Percentiles rank a stretch among this genome's conserved stretches.
Evolutionary conservation across 768 basidiomycete species (phyloP).

Genomic region (Leccinum sublutescens): DNA sequence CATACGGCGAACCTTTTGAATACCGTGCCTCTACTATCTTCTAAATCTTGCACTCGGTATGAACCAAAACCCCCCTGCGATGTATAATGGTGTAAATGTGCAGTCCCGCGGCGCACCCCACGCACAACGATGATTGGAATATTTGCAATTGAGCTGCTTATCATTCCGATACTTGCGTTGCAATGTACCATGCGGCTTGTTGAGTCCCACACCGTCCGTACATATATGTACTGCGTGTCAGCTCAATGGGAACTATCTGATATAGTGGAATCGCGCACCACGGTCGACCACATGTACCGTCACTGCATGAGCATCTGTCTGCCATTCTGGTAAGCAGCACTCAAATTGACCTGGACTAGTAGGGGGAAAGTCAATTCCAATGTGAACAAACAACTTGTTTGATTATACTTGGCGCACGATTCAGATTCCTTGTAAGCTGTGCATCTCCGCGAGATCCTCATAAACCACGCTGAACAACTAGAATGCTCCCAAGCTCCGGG

Average conservation of each 20-base stretch:
- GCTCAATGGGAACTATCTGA: neutral
- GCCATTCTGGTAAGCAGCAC: neutral
- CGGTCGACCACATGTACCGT: neutral
- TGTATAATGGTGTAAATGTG: neutral
- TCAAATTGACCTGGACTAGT: neutral
- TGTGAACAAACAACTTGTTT: neutral
- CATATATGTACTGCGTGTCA: neutral
- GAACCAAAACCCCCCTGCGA: neutral
- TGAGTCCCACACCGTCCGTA: neutral
- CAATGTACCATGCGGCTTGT: neutral
- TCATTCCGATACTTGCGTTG: neutral
- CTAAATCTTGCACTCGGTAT: neutral
- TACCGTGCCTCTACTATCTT: neutral
- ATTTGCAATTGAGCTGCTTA: neutral
- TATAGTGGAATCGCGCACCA: neutral
- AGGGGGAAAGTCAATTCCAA: neutral
- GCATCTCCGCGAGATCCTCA: neutral
- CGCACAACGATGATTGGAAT: neutral
- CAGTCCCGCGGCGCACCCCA: neutral
- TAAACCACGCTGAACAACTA: neutral
- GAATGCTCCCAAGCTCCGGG: neutral
- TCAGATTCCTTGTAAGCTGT: neutral
- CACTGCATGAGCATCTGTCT: neutral
- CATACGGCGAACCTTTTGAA: neutral
- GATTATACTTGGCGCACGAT: neutral